Evolutionary conservation across 176 grass and related monocot genomes (phyloP), one percentile per base, ranked within the genome.

Genomic region (Tillandsia leiboldiana): DNA sequence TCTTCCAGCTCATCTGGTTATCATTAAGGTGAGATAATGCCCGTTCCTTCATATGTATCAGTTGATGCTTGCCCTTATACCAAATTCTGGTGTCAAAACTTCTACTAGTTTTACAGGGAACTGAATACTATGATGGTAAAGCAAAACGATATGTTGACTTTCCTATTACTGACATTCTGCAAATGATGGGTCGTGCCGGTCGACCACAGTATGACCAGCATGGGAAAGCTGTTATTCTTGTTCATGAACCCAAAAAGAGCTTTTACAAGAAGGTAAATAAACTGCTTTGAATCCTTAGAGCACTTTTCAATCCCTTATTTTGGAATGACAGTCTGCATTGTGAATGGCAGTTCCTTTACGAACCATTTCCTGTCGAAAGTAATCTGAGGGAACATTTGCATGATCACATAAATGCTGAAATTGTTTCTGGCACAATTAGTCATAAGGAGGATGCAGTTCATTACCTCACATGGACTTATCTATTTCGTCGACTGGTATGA

Each of bases 171-270:
- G 86, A 97, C 81, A 92, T 97, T 85, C 75, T 97, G 69, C 93
- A 97, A 87, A 97, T 97, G 93, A 97, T 97, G 93, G 93, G 93
- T 51, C 93, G 93, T 78, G 93, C 93, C 11, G 89, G 93, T 70
- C 86, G 89, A 63, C 93, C 93, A 15, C 89, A 97, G 70, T 97
- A 87, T 61, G 93, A 97, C 77, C 93, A 92, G 70, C 93, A 97
- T 87, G 93, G 93, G 66, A 97, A 97, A 84, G 93, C 93, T 85
- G 88, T 97, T 65, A 97, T 92, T 90, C 89, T 97, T 82, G 83
- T 97, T 61, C 93, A 97, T 85, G 93, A 97, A 83, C 93, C 93
- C 57, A 97, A 97, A 90, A 92, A 97, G 81, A 96, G 93, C 79
- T 97, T 97, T 66, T 97, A 92, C 72, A 97, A 97, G 69, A 97